Conservation (phyloP, 2,329 filamentous ascomycete genomes). For the Trichoderma lentiforme region DNA sequence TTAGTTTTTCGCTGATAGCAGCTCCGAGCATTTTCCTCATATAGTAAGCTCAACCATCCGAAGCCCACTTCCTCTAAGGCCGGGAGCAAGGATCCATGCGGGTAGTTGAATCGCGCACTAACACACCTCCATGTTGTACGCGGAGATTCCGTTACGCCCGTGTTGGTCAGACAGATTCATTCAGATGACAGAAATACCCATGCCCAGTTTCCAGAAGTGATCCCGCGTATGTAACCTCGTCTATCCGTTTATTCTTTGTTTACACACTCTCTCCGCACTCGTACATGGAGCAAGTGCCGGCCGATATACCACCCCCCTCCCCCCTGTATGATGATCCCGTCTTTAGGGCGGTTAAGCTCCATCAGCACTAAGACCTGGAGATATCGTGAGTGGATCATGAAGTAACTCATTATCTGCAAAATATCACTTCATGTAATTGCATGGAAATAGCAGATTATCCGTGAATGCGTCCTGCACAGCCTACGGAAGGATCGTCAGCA, state of each 20-base stretch:
- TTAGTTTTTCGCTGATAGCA: too few relatives aligned
- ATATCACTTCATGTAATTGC: neutral
- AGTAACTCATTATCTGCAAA: neutral
- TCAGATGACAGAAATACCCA: too few relatives aligned
- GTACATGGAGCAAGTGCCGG: neutral
- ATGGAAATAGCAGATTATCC: neutral
- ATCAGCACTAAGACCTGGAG: neutral
- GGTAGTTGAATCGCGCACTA: too few relatives aligned
- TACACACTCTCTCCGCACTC: neutral
- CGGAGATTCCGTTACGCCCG: too few relatives aligned
- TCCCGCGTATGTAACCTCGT: neutral
- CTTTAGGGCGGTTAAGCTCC: neutral
- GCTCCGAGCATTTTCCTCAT: too few relatives aligned
- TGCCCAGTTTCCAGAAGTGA: too few relatives aligned
- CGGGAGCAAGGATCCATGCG: too few relatives aligned
- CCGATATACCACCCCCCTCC: neutral
- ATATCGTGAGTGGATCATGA: neutral
- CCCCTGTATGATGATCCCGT: neutral
- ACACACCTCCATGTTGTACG: too few relatives aligned
- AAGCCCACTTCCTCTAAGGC: too few relatives aligned
- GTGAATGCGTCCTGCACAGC: neutral
- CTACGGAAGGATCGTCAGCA: neutral
- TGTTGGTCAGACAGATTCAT: too few relatives aligned
- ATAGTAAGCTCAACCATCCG: too few relatives aligned
- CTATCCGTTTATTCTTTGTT: neutral